Evolutionary conservation across 495 filamentous ascomycete species (phyloP), one percentile per base, ranked within the genome.

Genomic region (Aspergillus mulundensis): DNA sequence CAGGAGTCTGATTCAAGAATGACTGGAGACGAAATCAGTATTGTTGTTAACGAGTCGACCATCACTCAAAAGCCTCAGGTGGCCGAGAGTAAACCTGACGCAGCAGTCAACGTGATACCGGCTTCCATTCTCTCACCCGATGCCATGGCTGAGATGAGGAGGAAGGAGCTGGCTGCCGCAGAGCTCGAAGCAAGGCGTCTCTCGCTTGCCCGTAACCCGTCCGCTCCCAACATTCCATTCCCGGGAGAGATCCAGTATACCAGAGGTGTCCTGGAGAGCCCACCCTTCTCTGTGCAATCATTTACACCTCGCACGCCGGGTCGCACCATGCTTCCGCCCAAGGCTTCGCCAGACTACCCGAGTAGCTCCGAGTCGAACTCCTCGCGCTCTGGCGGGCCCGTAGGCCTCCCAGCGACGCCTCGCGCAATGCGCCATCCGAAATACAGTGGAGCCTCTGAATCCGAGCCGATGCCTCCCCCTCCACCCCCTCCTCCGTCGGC

Each of bases 111-210:
- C 19, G 64, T 66, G 0, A n/a, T 58, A 3, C 56, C 57, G 16
- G 68, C 62, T 21, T 61, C 66, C 3, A 67, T 64, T 7, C 59
- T 63, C 10, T 65, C 63, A 1, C 66, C 66, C 8, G 59, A 69
- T 24, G 69, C 64, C 23, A 41, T 73, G 7, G 64, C 68, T 0
- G 74, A 77, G 46, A 66, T 63, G 57, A 72, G 59, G 41, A 86
- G 86, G 70, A 90, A 87, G 70, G 89, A 92, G 61, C 71, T 87
- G 23, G 91, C 91, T 14, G 89, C 89, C 7, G 86, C 87, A 50
- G 91, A 96, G 70, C 80, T 96, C 21, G 91, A 96, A 72, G 88
- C 91, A 55, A 83, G 91, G 18, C 83, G 91, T 43, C 81, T 88
- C 59, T 96, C 91, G 20, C 81, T 96, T 14, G 88, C 89, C 2